These are phyloP conservation scores for Tritrichomonas musculus DNA, from an alignment of 208 protist genomes.

Conservation along the genomic window DNA sequence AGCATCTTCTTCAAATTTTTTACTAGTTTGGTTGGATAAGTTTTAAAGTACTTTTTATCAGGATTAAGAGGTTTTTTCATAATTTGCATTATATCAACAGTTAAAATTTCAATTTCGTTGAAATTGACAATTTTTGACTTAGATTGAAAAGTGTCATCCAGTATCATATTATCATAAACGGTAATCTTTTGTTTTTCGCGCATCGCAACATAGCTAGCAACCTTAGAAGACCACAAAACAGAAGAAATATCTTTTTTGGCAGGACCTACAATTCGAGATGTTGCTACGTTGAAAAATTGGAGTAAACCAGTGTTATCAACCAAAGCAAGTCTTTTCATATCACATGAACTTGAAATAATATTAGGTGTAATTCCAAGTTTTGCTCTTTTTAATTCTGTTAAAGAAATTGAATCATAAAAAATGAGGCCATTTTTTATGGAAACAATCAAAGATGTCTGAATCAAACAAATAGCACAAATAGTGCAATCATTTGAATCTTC, in stretches of 20 bases:
- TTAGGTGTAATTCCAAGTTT: neutral
- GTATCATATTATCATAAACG: conserved; percentile 68
- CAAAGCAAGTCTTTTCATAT: neutral
- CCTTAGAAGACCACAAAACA: conserved; percentile 54
- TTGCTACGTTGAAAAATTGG: neutral
- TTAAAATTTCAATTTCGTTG: conserved; percentile 68
- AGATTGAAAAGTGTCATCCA: conserved; percentile 65
- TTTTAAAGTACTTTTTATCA: conserved; percentile 65
- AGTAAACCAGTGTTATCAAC: neutral
- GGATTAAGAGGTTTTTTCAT: conserved; percentile 75
- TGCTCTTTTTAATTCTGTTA: neutral
- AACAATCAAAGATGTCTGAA: too few species aligned
- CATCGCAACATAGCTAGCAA: conserved; percentile 73
- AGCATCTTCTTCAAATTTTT: conserved; percentile 60
- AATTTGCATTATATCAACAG: conserved; percentile 79
- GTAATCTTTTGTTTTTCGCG: conserved; percentile 60
- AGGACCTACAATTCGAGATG: neutral
- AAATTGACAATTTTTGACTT: conserved; percentile 79
- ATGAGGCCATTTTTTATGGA: neutral
- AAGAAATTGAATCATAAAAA: neutral
- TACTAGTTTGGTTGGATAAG: conserved; percentile 72
- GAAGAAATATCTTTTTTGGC: neutral
- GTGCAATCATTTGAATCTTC: too few species aligned
- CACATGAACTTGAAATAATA: neutral
- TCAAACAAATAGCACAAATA: too few species aligned